Evolutionary conservation across 306 rosid species (phyloP).

Genomic region (Lablab purpureus): DNA sequence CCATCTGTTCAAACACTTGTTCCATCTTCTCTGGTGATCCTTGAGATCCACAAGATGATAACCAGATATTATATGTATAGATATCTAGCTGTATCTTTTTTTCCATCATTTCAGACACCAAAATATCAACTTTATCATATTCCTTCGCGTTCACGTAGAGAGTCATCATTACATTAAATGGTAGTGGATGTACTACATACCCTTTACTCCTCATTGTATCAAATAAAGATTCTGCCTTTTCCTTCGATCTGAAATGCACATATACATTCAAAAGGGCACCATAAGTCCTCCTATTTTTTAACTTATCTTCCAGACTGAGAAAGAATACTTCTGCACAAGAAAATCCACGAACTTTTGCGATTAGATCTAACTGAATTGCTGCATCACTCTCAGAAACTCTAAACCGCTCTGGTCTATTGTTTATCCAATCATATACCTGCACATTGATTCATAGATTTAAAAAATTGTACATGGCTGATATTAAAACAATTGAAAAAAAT

Average conservation of each 20-base stretch:
- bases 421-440: conserved; percentile 96
- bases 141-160: conserved; percentile 87
- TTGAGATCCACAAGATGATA: conserved; percentile 83
- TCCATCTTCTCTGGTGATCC: conserved; percentile 83
- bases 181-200: conserved; percentile 69
- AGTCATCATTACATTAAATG: conserved; percentile 98
- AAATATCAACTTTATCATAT: conserved; percentile 73
- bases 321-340: conserved; percentile 81
- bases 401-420: conserved; percentile 83
- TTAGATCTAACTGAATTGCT: conserved; percentile 89
- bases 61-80: conserved; percentile 92
- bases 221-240: conserved; percentile 82
- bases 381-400: conserved; percentile 77
- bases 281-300: conserved; percentile 76
- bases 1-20: conserved; percentile 81
- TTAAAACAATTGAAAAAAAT: conserved; percentile 28
- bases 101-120: conserved; percentile 82
- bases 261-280: conserved; percentile 93
- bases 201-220: conserved; percentile 80
- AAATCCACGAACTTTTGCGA: conserved; percentile 81
- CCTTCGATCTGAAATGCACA: conserved; percentile 61
- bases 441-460: conserved; percentile 25
- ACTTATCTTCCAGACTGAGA: conserved; percentile 56
- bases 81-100: conserved; percentile 73
- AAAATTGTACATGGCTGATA: conserved; percentile 16